Base-by-base conservation (phyloP, 495 filamentous ascomycete species). In the Xylaria venustula region DNA sequence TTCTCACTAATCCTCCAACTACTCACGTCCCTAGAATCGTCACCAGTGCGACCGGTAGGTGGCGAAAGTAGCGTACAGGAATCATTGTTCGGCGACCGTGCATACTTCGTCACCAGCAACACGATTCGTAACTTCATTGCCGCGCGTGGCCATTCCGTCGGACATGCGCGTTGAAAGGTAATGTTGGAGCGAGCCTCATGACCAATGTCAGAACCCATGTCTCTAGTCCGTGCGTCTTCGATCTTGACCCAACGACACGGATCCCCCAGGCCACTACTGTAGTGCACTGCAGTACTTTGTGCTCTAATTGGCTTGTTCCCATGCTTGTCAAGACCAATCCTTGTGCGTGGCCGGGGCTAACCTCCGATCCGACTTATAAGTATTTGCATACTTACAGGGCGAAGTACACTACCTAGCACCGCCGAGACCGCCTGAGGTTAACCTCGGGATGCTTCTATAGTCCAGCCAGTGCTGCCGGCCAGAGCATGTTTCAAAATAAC, bases 241-340 rank as follows among this genome's bases (percentile, higher is more conserved):
- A 54, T 54, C 52, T 54, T 20, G 52, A 42, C 53, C 53, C 53
- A 34, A 34, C 25, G 17, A 44, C 53, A 55, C 53, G 53, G 53
- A 15, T 42, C 15, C 52, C 53, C 53, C 23, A 54, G 52, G 25
- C 36, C 6, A 20, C 42, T 45, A 45, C 5, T 20, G 19, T 22
- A 45, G 30, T 34, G 30, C 17, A 19, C 42, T 20, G 5, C 42
- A 20, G 14, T 45, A 20, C n/a, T n/a, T n/a, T n/a, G n/a, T n/a
- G n/a, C n/a, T n/a, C n/a, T n/a, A n/a, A n/a, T n/a, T n/a, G n/a
- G n/a, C n/a, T n/a, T n/a, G n/a, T n/a, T n/a, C n/a, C n/a, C n/a
- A n/a, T n/a, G n/a, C n/a, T n/a, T n/a, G n/a, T n/a, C n/a, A n/a
- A n/a, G n/a, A n/a, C n/a, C n/a, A n/a, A n/a, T n/a, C n/a, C n/a